A percentile compares a stretch with the other conserved stretches of the same genome.
Conservation (phyloP, 148 eudicot species). For the Cornus suecica region DNA sequence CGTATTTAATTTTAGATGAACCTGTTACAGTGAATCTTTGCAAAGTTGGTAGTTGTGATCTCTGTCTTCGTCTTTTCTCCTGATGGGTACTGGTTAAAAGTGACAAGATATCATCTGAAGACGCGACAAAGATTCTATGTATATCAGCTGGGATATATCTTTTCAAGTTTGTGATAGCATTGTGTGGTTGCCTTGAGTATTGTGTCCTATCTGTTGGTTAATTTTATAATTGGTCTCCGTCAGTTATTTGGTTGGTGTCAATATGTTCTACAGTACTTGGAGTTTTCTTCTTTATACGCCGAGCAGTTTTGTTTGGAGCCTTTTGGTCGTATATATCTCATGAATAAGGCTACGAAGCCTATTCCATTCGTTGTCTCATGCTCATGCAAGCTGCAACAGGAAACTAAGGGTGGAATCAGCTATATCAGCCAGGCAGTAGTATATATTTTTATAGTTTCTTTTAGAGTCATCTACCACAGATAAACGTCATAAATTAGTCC, state of each 20-base stretch:
- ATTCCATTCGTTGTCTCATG: conserved; percentile 26
- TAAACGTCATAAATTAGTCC: conserved; percentile 19
- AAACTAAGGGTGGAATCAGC: conserved; percentile 40
- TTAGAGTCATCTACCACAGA: conserved; percentile 26
- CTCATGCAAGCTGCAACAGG: conserved; percentile 21
- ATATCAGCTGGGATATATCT: conserved; percentile 19
- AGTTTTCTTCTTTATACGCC: conserved; percentile 20
- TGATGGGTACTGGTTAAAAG: conserved; percentile 43
- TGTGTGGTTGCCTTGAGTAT: conserved; percentile 18
- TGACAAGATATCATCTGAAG: conserved; percentile 23
- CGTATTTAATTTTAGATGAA: conserved; percentile 41
- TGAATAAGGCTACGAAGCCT: conserved; percentile 49
- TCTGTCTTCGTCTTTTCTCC: conserved; percentile 22
- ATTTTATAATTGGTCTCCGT: conserved; percentile 6
- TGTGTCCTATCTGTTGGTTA: conserved; percentile 8
- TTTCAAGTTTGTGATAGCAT: conserved; percentile 24
- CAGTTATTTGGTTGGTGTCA: conserved; percentile 24
- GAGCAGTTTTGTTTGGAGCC: conserved; percentile 23
- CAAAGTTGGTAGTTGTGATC: conserved; percentile 26
- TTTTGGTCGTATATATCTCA: conserved; percentile 20
- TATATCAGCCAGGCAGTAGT: conserved; percentile 33
- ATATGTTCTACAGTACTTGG: conserved; percentile 45
- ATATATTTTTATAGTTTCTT: conserved; percentile 29
- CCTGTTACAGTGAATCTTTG: conserved; percentile 35
- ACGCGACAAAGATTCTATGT: conserved; percentile 6